Base-by-base conservation (phyloP, 345 rosid genomes). In the Passiflora organensis region DNA sequence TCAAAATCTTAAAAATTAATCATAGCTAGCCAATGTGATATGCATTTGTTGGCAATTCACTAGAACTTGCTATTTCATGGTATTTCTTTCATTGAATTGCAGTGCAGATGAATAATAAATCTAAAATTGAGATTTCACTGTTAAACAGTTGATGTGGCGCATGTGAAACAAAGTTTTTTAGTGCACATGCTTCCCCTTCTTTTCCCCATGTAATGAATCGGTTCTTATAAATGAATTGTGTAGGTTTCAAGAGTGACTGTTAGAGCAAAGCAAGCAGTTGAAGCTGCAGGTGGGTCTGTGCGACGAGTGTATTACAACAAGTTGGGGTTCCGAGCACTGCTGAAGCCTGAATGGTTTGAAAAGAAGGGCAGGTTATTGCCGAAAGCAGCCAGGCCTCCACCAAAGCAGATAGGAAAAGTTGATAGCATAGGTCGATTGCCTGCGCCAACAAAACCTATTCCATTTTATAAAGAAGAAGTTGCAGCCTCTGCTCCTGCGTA, bases 341-440 rank as follows among this genome's bases (percentile, higher is more conserved):
- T 93, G 14, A 86, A 85, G 69, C 99, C 97, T 0, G 97, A 93
- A 53, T 86, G 95, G 95, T 87, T 93, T 56, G 96, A 81, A 72
- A 89, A 93, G 89, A 89, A 89, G 72, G 95, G 97, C 15, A 85
- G 97, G 62, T 54, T 93, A 62, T 73, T 86, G 68, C 99, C 97
- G 0, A 82, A 68, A 69, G 76, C 96, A 34, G 99, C 99, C 2
- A 71, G 95, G 68, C 99, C 99, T 6, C 99, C 91, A n/a, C 99
- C 97, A 1, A 89, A 93, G 66, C 82, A 75, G 71, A 72, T 67
- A 67, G 86, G 83, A 63, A 84, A 76, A 79, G 99, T 93, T 3
- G 99, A 89, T 68, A 83, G 99, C 77, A 93, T 85, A 0, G 97
- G 97, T 23, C 95, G 91, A 55, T 77, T 89, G 54, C 96, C 96